Conservation (phyloP, 2,329 filamentous ascomycete species). For the Tolypocladium ophioglossoides region DNA sequence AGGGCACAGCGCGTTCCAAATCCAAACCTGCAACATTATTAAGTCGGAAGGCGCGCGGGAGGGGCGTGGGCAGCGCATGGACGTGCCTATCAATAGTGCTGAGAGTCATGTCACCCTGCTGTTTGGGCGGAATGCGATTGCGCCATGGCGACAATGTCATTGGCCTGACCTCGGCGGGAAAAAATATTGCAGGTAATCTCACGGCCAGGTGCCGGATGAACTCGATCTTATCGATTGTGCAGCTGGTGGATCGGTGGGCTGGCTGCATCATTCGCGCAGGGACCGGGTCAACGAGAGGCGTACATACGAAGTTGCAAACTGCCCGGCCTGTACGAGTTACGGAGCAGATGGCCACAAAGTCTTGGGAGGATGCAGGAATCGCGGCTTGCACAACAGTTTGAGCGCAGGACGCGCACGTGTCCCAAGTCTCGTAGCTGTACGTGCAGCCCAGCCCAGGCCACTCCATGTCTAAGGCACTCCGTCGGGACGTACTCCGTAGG, state of each 20-base stretch:
- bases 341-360: too few relatives aligned
- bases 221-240: slow-evolving; percentile 1
- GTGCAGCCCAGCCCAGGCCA: too few relatives aligned
- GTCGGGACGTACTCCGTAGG: too few relatives aligned
- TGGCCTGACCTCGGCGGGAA: not conserved
- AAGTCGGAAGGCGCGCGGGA: not conserved
- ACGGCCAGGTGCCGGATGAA: not conserved
- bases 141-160: not conserved
- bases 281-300: too few relatives aligned
- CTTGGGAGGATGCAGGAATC: not conserved
- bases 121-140: not conserved
- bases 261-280: too few relatives aligned
- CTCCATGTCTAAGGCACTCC: too few relatives aligned
- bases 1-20: not conserved
- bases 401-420: too few relatives aligned
- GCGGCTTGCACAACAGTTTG: not conserved
- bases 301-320: too few relatives aligned
- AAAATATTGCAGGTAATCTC: not conserved
- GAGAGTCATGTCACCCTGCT: not conserved
- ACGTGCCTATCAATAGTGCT: not conserved
- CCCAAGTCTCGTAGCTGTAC: too few relatives aligned
- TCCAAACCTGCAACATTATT: not conserved
- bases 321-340: too few relatives aligned
- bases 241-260: not conserved
- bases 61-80: not conserved